These are phyloP conservation scores for Melaleuca alternifolia DNA, from an alignment of 345 rosid species.

Conservation along the genomic window DNA sequence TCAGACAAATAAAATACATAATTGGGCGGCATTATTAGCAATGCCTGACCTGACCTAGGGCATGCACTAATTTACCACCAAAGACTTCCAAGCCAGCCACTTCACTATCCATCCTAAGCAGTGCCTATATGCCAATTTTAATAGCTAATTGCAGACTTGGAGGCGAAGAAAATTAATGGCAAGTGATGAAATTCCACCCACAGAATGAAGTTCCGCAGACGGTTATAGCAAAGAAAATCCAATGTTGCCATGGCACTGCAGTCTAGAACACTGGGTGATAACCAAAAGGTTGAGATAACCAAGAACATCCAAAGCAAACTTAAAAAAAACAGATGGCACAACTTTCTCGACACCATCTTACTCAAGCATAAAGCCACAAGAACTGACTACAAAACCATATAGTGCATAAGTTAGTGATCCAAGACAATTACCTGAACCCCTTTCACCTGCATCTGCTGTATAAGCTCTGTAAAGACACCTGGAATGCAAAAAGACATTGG, in stretches of 20 bases:
- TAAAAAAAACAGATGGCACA: not conserved
- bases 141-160: not conserved
- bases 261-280: not conserved
- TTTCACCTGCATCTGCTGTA: slow-evolving; percentile 97
- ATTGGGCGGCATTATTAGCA: not conserved
- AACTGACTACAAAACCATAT: not conserved
- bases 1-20: not conserved
- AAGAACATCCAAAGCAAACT: not conserved
- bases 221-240: not conserved
- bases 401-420: not conserved
- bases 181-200: not conserved
- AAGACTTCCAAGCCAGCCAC: not conserved
- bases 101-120: not conserved
- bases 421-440: slow-evolving; percentile 68
- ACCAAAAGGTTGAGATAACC: not conserved
- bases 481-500: slow-evolving; percentile 11
- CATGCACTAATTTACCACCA: not conserved
- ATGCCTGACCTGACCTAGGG: not conserved
- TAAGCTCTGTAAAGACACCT: slow-evolving; percentile 98
- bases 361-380: not conserved
- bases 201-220: not conserved
- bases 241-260: not conserved
- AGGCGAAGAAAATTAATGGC: not conserved
- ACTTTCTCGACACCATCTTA: not conserved
- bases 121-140: not conserved